Base-by-base conservation (phyloP, 495 filamentous ascomycete species). In the Poronia punctata region DNA sequence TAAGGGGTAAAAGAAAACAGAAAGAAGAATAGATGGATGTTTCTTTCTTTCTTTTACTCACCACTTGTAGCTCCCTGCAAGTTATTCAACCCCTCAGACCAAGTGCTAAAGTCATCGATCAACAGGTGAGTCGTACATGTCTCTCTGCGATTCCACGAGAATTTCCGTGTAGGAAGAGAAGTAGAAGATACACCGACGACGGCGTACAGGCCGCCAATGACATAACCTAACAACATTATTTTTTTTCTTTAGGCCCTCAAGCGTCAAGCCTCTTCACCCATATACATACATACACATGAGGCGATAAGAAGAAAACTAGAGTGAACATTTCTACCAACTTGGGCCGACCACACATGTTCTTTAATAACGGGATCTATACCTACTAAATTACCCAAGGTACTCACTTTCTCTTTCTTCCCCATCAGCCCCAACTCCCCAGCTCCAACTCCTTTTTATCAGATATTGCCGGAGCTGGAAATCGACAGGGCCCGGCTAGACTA, bases 101-200 rank as follows among this genome's bases (percentile, higher is more conserved):
- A 80, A 24, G 66, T 64, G 10, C 70, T 53, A 52, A 75, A 80
- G 57, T 80, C 60, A 50, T 80, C 76, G 43, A 80, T 60, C n/a
- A 75, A 26, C 7, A 79, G 54, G 44, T 74, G 65, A 18, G 64
- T 42, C 30, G 56, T 64, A 56, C 76, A 79, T 17, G 64, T 65
- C n/a, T 57, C 60, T 10, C 40, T 38, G 17, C n/a, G n/a, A n/a
- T n/a, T n/a, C n/a, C n/a, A n/a, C 8, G 53, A 49, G n/a, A 48
- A 22, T 19, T 25, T 19, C 10, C 54, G 42, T 33, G 30, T 43
- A 8, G 40, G 44, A 12, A 57, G 16, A 29, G 25, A 40, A 14
- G 23, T 35, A 18, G 52, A 48, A 17, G 55, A 19, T 34, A 39
- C 46, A 22, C 55, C 49, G 26, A 48, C 48, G 25, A 45, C 55